phyloP scores from a whole-genome alignment of 345 rosid species.

The Diplotaxis tenuifolia region DNA sequence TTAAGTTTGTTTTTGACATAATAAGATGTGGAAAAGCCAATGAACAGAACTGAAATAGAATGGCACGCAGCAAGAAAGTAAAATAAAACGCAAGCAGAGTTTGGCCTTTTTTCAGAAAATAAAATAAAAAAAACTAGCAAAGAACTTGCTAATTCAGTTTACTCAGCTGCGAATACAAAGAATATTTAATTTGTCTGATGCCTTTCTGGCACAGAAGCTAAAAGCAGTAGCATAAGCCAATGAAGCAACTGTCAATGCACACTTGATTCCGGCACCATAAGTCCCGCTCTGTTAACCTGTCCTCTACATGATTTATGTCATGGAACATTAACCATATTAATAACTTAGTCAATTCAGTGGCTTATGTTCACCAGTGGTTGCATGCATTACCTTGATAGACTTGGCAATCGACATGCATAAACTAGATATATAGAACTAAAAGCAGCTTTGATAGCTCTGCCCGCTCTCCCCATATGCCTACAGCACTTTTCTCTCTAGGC shows the following conservation, averaged over 20 bases:
- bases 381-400: conserved; percentile 69
- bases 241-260: conserved; percentile 93
- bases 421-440: conserved; percentile 38
- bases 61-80: conserved; percentile 1
- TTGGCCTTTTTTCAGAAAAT: no score
- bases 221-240: conserved; percentile 87
- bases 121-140: no score
- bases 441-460: no score
- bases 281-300: conserved; percentile 78
- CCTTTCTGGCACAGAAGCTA: conserved; percentile 89
- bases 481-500: no score
- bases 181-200: conserved; percentile 23
- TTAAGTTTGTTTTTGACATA: conserved; percentile 78
- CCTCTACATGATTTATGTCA: conserved; percentile 65
- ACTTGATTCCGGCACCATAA: conserved; percentile 87
- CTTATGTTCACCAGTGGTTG: conserved; percentile 87
- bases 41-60: background rate
- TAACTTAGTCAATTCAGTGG: conserved; percentile 47
- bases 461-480: no score
- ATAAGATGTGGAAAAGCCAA: background rate
- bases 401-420: conserved; percentile 85
- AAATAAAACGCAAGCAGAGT: no score
- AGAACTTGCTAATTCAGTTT: conserved; percentile 3
- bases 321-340: conserved; percentile 4
- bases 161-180: background rate